phyloP scores from a whole-genome alignment of 192 early-diverging fungal species.

The Coemansia sp. region DNA sequence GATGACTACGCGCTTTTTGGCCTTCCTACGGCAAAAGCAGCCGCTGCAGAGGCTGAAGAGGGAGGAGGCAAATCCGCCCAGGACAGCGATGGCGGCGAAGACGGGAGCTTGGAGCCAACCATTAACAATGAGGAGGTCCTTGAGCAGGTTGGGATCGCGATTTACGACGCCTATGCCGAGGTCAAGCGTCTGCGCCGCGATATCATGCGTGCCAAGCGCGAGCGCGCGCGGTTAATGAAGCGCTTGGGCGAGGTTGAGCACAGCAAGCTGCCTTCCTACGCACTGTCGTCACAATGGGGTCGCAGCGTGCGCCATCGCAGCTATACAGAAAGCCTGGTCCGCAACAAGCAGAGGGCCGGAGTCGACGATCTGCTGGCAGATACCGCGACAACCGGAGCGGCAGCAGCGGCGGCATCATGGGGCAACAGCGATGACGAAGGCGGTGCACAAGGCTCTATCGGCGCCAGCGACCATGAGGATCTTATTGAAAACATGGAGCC shows the following conservation, averaged over 20 bases:
- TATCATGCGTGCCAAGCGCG: constrained; percentile 19
- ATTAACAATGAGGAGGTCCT: constrained; percentile 28
- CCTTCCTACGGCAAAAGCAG: not conserved
- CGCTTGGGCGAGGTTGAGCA: constrained; percentile 37
- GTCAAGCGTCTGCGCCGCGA: constrained; percentile 33
- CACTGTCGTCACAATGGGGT: constrained; percentile 38
- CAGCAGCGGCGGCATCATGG: not conserved
- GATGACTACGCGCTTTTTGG: constrained; percentile 19
- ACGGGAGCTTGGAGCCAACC: constrained; percentile 6
- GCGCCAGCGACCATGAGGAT: not conserved
- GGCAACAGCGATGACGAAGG: not conserved
- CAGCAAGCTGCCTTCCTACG: constrained; percentile 42
- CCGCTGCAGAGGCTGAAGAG: not conserved
- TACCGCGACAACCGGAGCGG: not conserved
- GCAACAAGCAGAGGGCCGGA: not conserved
- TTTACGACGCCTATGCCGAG: constrained; percentile 26
- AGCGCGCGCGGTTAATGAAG: constrained; percentile 38
- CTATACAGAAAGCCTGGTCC: constrained; percentile 17
- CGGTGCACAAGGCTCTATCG: not conserved
- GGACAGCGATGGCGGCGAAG: not conserved
- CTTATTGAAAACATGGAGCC: constrained; percentile 28
- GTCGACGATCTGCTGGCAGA: not conserved
- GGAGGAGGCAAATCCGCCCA: not conserved
- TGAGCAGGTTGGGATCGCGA: constrained; percentile 31
- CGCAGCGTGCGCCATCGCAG: constrained; percentile 38